Evolutionary conservation across 2,329 filamentous ascomycete genomes (phyloP), one percentile per base, ranked within the genome.

Genomic region (Ascochyta pisi): DNA sequence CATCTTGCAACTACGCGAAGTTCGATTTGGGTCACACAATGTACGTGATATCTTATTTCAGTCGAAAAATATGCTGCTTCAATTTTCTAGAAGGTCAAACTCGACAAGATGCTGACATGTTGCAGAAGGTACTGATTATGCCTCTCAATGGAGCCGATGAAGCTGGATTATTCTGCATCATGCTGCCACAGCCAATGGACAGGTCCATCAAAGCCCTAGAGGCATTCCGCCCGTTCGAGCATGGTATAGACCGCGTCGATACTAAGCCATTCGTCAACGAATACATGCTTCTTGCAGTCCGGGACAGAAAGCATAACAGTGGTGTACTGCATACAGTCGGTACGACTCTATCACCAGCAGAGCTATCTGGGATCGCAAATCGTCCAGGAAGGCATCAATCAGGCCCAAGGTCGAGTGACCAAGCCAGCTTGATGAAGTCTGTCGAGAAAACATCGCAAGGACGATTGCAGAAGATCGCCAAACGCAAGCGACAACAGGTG

Each of bases 61-160:
- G 27, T 12, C 27, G 27, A 9, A 34, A 34, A 34, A n/a, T 16
- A 4, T 34, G 27, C 33, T 34, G 33, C 6, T 34, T 38, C n/a
- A 13, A 10, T 29, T 8, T 12, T 10, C 27, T 8, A 29, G 27
- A 29, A 29, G 27, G 8, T 29, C 8, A 4, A 10, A 10, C 12
- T 29, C 12, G 27, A 29, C 8, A 29, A 9, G 9, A 16, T 23
- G 6, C 50, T 63, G 19, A 65, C 19, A 4, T 5, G 2, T 10
- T 13, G 7, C 29, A 68, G 66, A 69, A 61, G 27, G 24, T 65
- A 3, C 55, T 61, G 5, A 54, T 66, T 3, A 59, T 70, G 62
- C 57, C 58, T 0, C 50, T 69, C n/a, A 49, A 54, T 9, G 55
- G 48, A 31, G 50, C 60, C 6, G 55, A 61, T n/a, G 44, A 59